Conservation (phyloP, 2,329 filamentous ascomycete genomes). For the Aureobasidium sp. region DNA sequence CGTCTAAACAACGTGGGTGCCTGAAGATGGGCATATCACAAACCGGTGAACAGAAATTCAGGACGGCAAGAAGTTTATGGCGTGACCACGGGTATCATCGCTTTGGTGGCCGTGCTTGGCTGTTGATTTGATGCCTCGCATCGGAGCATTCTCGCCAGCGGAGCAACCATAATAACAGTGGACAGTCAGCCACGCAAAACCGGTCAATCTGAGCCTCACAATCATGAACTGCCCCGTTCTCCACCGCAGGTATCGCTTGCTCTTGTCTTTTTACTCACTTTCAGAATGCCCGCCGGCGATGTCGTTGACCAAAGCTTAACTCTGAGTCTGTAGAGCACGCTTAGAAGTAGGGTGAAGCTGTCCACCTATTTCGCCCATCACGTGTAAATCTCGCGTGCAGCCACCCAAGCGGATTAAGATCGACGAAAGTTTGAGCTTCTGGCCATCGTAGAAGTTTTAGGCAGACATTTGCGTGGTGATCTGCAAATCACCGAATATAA, state of each 20-base stretch:
- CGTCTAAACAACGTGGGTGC: slow-evolving; percentile 12
- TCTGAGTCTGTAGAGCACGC: neutral
- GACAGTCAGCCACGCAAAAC: neutral
- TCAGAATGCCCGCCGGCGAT: neutral
- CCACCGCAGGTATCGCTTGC: neutral
- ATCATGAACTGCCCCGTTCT: neutral
- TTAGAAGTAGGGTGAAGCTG: neutral
- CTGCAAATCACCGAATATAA: neutral
- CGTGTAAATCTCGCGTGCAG: neutral
- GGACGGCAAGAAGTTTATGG: neutral
- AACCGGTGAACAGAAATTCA: slow-evolving; percentile 6
- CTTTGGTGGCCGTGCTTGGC: neutral
- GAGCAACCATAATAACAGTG: neutral
- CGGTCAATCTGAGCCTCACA: neutral
- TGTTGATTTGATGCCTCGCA: neutral
- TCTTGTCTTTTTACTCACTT: neutral
- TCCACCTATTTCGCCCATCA: neutral
- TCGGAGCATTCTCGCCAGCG: neutral
- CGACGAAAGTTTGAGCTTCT: slow-evolving; percentile 5
- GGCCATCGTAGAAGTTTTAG: neutral
- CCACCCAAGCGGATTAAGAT: neutral
- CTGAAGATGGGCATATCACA: neutral
- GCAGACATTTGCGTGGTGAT: neutral
- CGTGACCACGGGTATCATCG: neutral
- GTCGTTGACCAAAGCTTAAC: slow-evolving; percentile 3